Evolutionary conservation across 805 yeast genomes (phyloP).

Genomic region (Saccharomycopsis vini): DNA sequence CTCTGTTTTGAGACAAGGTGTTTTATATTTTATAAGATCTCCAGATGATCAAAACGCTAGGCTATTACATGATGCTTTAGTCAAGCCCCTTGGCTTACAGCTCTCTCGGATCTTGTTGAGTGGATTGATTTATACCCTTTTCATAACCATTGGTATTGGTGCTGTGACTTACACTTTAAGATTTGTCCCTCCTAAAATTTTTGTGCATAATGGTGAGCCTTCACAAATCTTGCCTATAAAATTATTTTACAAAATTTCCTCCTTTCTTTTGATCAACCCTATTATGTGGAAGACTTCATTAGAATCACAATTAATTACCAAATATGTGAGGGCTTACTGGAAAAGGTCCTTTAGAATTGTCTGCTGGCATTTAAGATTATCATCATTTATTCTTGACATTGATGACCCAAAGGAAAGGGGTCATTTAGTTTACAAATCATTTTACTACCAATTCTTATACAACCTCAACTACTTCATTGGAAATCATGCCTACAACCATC

Average conservation of each 20-base stretch:
- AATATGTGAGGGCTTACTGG: slow-evolving; percentile 51
- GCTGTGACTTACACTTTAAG: slow-evolving; percentile 43
- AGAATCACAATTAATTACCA: slow-evolving; percentile 22
- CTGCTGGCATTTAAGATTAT: slow-evolving; percentile 53
- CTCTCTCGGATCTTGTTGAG: slow-evolving; percentile 64
- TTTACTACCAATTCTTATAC: slow-evolving; percentile 19
- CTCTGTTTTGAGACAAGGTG: slow-evolving; percentile 75
- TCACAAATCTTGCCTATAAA: slow-evolving; percentile 21
- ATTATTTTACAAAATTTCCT: neutral
- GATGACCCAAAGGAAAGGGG: slow-evolving; percentile 67
- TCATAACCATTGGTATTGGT: slow-evolving; percentile 72
- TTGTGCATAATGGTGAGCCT: slow-evolving; percentile 20
- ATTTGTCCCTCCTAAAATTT: slow-evolving; percentile 27
- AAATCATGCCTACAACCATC: slow-evolving; percentile 19
- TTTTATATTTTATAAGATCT: slow-evolving; percentile 80
- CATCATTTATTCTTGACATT: slow-evolving; percentile 68
- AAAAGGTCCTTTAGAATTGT: slow-evolving; percentile 43
- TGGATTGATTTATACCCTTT: slow-evolving; percentile 61
- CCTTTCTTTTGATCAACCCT: slow-evolving; percentile 11
- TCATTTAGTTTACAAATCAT: slow-evolving; percentile 44
- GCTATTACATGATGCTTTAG: slow-evolving; percentile 77
- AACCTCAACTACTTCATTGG: slow-evolving; percentile 32
- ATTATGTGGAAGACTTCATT: slow-evolving; percentile 5
- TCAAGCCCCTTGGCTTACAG: slow-evolving; percentile 66
- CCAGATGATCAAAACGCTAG: slow-evolving; percentile 91